Conservation (phyloP, 2,329 filamentous ascomycete genomes). For the Penicillium concentricum region DNA sequence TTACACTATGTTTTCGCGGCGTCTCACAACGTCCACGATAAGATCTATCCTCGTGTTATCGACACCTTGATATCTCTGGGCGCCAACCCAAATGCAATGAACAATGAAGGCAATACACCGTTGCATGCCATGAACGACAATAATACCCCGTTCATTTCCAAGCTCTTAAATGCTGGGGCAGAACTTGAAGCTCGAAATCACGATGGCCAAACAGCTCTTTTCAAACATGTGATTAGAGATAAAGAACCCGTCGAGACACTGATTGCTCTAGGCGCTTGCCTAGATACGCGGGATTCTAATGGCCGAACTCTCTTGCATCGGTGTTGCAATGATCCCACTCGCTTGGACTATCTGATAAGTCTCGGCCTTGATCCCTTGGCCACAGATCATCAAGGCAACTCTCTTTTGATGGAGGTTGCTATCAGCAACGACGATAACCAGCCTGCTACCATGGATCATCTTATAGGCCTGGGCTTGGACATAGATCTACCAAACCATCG, state of each 20-base stretch:
- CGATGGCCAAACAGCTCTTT: slow-evolving; percentile 5
- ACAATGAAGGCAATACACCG: slow-evolving; percentile 1
- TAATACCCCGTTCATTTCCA: no score
- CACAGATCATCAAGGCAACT: slow-evolving; percentile 7
- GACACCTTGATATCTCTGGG: slow-evolving; percentile 6
- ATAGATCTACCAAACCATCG: slow-evolving; percentile 7
- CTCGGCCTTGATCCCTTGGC: slow-evolving; percentile 1
- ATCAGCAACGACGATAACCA: not conserved
- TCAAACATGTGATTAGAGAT: not conserved
- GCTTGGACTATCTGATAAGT: not conserved
- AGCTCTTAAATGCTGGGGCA: slow-evolving; percentile 2
- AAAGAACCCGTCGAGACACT: not conserved
- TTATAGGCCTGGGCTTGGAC: not conserved
- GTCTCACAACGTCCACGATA: no score
- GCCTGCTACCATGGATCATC: not conserved
- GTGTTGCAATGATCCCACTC: not conserved
- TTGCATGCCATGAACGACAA: not conserved
- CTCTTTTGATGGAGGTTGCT: not conserved
- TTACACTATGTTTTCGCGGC: not conserved
- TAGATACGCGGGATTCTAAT: slow-evolving; percentile 13
- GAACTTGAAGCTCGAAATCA: slow-evolving; percentile 3
- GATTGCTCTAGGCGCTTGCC: not conserved
- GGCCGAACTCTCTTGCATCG: slow-evolving; percentile 10
- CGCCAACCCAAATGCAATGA: slow-evolving; percentile 8
- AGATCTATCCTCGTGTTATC: not conserved